phyloP scores from a whole-genome alignment of 306 rosid genomes.

The Lablab purpureus region DNA sequence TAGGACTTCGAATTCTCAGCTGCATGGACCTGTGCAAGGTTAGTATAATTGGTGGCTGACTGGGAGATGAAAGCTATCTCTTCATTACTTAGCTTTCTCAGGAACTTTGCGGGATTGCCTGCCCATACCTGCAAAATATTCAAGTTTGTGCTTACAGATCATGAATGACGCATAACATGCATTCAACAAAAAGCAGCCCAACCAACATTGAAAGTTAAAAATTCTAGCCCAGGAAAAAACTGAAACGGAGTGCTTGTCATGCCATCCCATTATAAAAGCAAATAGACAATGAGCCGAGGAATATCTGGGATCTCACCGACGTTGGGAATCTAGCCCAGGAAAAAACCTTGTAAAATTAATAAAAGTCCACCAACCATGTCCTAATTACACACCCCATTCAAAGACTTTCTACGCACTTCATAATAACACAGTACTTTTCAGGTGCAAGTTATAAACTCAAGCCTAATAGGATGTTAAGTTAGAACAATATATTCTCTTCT shows the following conservation, averaged over 20 bases:
- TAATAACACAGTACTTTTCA: conserved; percentile 15
- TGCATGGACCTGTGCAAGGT: conserved; percentile 95
- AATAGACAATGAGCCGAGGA: neutral
- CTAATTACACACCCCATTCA: conserved; percentile 23
- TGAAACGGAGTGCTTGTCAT: too few relatives aligned
- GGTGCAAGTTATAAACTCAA: neutral
- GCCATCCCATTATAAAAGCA: too few relatives aligned
- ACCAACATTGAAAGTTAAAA: neutral
- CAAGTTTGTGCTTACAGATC: conserved; percentile 32
- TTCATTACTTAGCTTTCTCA: conserved; percentile 89
- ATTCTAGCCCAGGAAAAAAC: conserved; percentile 14
- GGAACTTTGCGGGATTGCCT: conserved; percentile 94
- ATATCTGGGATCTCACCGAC: neutral
- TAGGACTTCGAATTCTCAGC: conserved; percentile 82
- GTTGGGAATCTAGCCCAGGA: neutral
- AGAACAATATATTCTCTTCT: neutral
- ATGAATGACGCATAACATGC: conserved; percentile 1
- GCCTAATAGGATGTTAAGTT: neutral
- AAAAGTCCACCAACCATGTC: conserved; percentile 9
- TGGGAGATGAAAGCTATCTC: conserved; percentile 86
- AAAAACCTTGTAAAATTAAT: too few relatives aligned
- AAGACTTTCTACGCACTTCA: neutral
- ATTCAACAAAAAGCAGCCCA: conserved; percentile 29
- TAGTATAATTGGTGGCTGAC: conserved; percentile 79
- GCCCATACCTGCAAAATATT: conserved; percentile 81